Evolutionary conservation across 225 moss, liverwort and hornwort genomes (phyloP), one percentile per base, ranked within the genome.

Genomic region (Straminergon stramineum): DNA sequence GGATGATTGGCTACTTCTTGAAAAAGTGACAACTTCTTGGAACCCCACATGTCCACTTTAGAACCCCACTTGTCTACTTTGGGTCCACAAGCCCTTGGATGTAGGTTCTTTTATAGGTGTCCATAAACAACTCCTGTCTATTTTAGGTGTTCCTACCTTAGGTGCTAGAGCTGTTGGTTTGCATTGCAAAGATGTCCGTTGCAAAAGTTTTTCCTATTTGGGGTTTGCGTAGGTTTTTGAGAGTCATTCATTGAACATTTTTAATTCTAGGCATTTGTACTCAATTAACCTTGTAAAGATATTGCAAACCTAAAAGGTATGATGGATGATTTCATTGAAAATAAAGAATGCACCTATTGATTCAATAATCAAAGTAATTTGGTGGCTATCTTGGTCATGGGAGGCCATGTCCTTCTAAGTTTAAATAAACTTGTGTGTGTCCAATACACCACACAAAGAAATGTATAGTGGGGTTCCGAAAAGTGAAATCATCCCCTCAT

Each of bases 291-390:
- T 2, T 32, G 9, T 31, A 34, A 65, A 12, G 17, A 34, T 4
- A 1, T 2, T 34, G 2, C 0, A 4, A 0, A 17, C 2, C 9
- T 9, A 17, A 17, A 35, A 66, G 8, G 18, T 66, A 0, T 0
- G 0, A 66, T 35, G 5, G 34, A 35, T 67, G 35, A 67, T 6
- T 67, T 67, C 35, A 67, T 3, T 19, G 2, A 67, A 19, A 67
- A 35, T 0, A 66, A 19, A 67, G 18, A 67, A 35, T 19, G 67
- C 11, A 35, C 19, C 10, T 66, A 34, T 66, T 10, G 20, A 11
- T 67, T 67, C 10, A 67, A 67, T 10, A 67, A 67, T 11, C 1
- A 2, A 3, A 34, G 18, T 18, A 34, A 18, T 66, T 66, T 34
- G 18, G 34, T 18, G 10, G 17, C 24, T 65, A 17, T 9, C 9